Base-by-base conservation (phyloP, 2,329 filamentous ascomycete genomes). In the Laburnicola sp. region DNA sequence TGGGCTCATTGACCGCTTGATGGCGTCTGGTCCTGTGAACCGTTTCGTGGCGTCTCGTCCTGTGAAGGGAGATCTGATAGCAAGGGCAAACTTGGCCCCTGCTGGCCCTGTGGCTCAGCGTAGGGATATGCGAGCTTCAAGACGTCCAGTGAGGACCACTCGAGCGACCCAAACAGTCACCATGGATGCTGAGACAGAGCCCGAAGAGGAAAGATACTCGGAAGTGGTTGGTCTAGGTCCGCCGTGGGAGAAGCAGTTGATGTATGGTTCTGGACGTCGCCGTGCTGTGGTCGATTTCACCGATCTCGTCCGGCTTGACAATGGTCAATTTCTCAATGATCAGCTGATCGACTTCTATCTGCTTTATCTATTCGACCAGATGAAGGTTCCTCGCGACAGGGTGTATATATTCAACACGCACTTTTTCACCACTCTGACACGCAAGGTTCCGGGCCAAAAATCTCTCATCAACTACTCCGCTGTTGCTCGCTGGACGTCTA, bases 361-460 rank as follows among this genome's bases (percentile, higher is more conserved):
- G 48, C 85, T 87, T 26, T 70, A 69, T 39, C 54, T 70, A 2
- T 68, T 63, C 36, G 45, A 68, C 76, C 83, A 39, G 8, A 50
- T 57, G 22, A 56, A 64, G 0, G 51, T 72, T 3, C 61, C 86
- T 3, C 75, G 85, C 0, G 77, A 83, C 52, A 84, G 85, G 45
- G 84, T 96, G 3, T 90, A 95, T 69, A 88, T 96, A 60, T 93
- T 96, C 77, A 97, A 92, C 69, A 94, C 90, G 0, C 96, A 91
- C 73, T 97, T 97, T 73, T 97, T 89, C 66, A 84, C 87, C 21
- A 87, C 86, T 41, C 79, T 97, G 38, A 89, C 65, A 0, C 56
- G 57, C 16, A 86, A 84, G 71, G 74, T 11, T 79, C 78, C 50
- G 78, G 83, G 31, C 8, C 58, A 60, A 76, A 74, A 60, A 72